Conservation (phyloP, 2,329 filamentous ascomycete genomes). For the Escovopsis sp. region DNA sequence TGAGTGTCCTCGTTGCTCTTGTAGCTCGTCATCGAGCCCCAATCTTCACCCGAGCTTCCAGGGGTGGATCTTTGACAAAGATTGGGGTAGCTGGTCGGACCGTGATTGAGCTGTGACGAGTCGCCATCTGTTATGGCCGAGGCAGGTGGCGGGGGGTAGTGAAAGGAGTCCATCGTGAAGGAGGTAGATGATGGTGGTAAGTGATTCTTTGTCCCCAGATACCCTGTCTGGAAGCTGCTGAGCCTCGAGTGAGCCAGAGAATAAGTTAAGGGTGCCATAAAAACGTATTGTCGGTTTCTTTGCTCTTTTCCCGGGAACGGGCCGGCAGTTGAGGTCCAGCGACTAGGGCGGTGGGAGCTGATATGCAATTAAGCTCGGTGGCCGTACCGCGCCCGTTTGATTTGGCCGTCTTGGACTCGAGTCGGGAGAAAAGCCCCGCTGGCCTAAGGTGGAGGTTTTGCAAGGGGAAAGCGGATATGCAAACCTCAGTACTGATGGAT, state of each 20-base stretch:
- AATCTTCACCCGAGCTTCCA: conserved; percentile 17
- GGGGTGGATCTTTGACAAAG: conserved; percentile 13
- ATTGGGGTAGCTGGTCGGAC: conserved; percentile 15
- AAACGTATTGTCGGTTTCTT: too few relatives aligned
- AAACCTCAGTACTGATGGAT: too few relatives aligned
- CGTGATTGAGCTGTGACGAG: conserved; percentile 23
- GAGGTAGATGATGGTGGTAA: conserved; percentile 1
- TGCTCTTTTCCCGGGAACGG: too few relatives aligned
- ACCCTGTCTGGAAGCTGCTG: conserved; percentile 16
- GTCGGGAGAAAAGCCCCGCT: too few relatives aligned
- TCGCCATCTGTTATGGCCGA: conserved; percentile 27
- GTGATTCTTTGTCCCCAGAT: conserved; percentile 2
- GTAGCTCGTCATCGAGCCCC: conserved; percentile 19
- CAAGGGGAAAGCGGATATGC: too few relatives aligned
- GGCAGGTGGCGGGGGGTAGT: conserved; percentile 29
- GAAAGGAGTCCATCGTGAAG: conserved; percentile 28
- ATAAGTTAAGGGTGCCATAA: conserved; percentile 20
- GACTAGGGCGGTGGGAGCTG: neutral
- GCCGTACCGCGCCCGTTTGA: too few relatives aligned
- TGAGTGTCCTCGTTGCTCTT: conserved; percentile 20
- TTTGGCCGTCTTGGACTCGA: too few relatives aligned
- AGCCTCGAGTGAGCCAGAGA: conserved; percentile 17
- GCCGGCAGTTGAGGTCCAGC: neutral
- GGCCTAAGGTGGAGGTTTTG: too few relatives aligned
- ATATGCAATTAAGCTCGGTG: too few relatives aligned